These are phyloP conservation scores for Falciphora oryzae DNA, from an alignment of 2,329 filamentous ascomycete species.

Conservation along the genomic window DNA sequence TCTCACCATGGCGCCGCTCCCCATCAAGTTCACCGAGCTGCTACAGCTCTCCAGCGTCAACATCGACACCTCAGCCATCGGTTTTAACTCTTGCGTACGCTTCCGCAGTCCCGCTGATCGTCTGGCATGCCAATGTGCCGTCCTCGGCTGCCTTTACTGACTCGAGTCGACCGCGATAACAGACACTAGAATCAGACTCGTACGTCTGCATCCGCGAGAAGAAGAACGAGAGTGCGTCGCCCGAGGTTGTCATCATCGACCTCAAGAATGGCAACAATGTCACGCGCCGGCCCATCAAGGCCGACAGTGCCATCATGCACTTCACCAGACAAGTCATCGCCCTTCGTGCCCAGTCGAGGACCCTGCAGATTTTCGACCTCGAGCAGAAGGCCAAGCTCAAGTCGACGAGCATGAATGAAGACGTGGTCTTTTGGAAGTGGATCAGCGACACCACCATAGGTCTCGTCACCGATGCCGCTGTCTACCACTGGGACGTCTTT, in stretches of 20 bases:
- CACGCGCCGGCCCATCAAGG: constrained; percentile 92
- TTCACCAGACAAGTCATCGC: constrained; percentile 95
- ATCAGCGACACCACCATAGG: constrained; percentile 84
- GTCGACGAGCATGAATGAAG: constrained; percentile 92
- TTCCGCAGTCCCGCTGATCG: constrained; percentile 2
- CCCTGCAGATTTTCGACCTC: constrained; percentile 96
- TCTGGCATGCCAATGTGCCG: neutral
- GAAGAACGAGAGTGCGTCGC: constrained; percentile 73
- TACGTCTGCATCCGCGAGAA: constrained; percentile 97
- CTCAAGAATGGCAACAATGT: constrained; percentile 97
- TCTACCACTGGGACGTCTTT: constrained; percentile 98
- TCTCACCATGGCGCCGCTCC: constrained; percentile 30
- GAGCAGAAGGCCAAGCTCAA: constrained; percentile 92
- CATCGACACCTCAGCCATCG: constrained; percentile 48
- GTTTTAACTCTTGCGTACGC: constrained; percentile 82
- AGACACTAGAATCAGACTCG: constrained; percentile 97
- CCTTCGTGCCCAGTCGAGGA: constrained; percentile 87
- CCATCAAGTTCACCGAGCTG: constrained; percentile 37
- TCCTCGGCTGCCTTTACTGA: constrained; percentile 17
- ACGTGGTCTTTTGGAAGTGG: constrained; percentile 99
- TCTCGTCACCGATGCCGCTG: constrained; percentile 81
- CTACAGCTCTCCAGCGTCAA: constrained; percentile 32
- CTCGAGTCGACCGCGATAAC: constrained; percentile 10
- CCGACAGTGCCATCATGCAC: constrained; percentile 99
- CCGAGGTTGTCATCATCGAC: constrained; percentile 95